Conservation (phyloP, 164 flowering plant species). For the Magnolia sinica region DNA sequence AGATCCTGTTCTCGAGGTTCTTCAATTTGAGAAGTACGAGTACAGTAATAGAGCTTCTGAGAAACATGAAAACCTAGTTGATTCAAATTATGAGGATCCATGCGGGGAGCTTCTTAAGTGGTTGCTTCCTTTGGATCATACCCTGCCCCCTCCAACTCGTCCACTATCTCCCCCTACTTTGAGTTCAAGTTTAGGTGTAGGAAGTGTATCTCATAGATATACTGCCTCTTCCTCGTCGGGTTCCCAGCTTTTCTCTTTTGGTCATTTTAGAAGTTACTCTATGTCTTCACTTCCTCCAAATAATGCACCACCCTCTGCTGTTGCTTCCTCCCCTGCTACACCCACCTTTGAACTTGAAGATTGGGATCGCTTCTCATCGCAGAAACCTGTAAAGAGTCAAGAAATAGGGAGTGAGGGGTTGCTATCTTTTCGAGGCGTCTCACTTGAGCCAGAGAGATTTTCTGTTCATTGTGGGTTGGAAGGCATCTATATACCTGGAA, state of each 20-base stretch:
- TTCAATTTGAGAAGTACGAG: constrained; percentile 82
- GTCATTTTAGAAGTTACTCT: constrained; percentile 90
- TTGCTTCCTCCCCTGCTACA: constrained; percentile 46
- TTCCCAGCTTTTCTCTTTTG: constrained; percentile 79
- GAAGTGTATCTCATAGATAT: constrained; percentile 47
- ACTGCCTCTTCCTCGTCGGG: constrained; percentile 53
- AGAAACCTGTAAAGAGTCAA: constrained; percentile 40
- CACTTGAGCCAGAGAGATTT: constrained; percentile 80
- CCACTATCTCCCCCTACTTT: constrained; percentile 65
- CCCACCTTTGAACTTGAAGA: constrained; percentile 63
- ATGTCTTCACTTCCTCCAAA: constrained; percentile 90
- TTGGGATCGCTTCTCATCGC: constrained; percentile 60
- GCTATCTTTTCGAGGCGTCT: constrained; percentile 82
- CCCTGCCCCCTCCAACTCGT: constrained; percentile 53
- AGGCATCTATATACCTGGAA: constrained; percentile 87
- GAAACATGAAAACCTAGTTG: constrained; percentile 21
- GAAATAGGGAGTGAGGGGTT: constrained; percentile 53
- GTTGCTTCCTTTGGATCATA: constrained; percentile 85
- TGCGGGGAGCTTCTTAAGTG: constrained; percentile 80
- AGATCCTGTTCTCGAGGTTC: constrained; percentile 84
- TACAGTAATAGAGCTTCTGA: constrained; percentile 30
- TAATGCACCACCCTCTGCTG: constrained; percentile 34
- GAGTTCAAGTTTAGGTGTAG: constrained; percentile 46
- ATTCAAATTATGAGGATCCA: constrained; percentile 47
- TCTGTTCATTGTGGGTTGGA: constrained; percentile 92